A percentile compares a stretch with the other conserved stretches of the same genome.
Evolutionary conservation across 2,329 filamentous ascomycete genomes (phyloP).

Genomic region (Neofusicoccum kwambonambiense): DNA sequence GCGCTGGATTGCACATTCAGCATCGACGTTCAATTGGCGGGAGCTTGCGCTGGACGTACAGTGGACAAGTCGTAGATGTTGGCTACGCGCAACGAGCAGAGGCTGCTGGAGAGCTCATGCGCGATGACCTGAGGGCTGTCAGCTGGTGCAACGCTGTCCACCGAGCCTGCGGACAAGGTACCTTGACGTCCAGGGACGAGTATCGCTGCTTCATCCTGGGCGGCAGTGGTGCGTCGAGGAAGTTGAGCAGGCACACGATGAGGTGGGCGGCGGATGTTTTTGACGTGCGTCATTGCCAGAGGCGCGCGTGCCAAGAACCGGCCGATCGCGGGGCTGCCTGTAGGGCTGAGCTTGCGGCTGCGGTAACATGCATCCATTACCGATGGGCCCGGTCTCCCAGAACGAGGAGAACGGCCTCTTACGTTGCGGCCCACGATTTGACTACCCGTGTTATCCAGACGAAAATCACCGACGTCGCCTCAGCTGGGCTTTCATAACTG

Average conservation of each 20-base stretch:
- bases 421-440: not conserved
- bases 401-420: not conserved
- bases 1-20: slow-evolving; percentile 51
- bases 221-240: not conserved
- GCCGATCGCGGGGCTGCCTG: slow-evolving; percentile 7
- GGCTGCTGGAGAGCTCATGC: slow-evolving; percentile 78
- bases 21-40: not conserved
- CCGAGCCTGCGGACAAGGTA: slow-evolving; percentile 28
- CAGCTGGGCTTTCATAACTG: not conserved
- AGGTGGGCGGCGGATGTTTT: slow-evolving; percentile 6
- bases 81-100: slow-evolving; percentile 76
- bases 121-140: slow-evolving; percentile 70
- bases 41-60: slow-evolving; percentile 36
- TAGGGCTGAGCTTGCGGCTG: slow-evolving; percentile 4
- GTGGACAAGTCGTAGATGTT: slow-evolving; percentile 97
- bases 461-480: not conserved
- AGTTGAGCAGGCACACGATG: not conserved
- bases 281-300: slow-evolving; percentile 14
- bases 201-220: slow-evolving; percentile 71
- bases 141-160: not conserved
- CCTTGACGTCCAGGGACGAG: slow-evolving; percentile 76
- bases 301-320: slow-evolving; percentile 2
- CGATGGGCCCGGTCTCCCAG: not conserved
- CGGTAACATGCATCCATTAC: not conserved
- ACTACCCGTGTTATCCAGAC: not conserved